Evolutionary conservation across 2,329 filamentous ascomycete genomes (phyloP).

Genomic region (Meredithiella fracta): DNA sequence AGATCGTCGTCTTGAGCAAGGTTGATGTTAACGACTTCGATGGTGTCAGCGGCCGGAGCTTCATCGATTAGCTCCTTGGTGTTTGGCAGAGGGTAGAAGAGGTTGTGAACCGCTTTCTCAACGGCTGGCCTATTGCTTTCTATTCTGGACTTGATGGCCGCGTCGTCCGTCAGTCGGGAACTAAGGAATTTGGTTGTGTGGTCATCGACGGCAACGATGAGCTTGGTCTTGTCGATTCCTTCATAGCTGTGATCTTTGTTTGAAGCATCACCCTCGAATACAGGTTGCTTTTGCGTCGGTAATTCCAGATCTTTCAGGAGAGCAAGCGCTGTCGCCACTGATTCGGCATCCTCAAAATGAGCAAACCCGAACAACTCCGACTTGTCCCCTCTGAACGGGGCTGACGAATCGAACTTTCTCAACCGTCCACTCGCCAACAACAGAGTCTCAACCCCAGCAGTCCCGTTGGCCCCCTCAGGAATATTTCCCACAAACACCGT

Average conservation of each 20-base stretch:
- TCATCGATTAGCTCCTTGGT: slow-evolving; percentile 31
- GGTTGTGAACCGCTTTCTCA: slow-evolving; percentile 47
- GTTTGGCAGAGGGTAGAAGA: slow-evolving; percentile 48
- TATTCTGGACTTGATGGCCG: slow-evolving; percentile 40
- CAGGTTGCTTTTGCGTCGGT: slow-evolving; percentile 57
- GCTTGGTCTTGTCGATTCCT: slow-evolving; percentile 49
- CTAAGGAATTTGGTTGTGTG: slow-evolving; percentile 74
- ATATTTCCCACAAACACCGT: slow-evolving; percentile 85
- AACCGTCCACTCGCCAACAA: slow-evolving; percentile 62
- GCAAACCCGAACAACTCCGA: slow-evolving; percentile 89
- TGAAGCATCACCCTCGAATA: slow-evolving; percentile 25
- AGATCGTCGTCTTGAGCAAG: slow-evolving; percentile 81
- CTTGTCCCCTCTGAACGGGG: slow-evolving; percentile 33
- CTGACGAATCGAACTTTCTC: slow-evolving; percentile 68
- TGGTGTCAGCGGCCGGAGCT: slow-evolving; percentile 48
- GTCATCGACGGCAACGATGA: slow-evolving; percentile 65
- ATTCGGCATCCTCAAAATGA: slow-evolving; percentile 83
- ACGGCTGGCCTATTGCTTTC: slow-evolving; percentile 54
- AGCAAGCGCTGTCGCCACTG: slow-evolving; percentile 69
- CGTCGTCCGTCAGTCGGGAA: slow-evolving; percentile 34
- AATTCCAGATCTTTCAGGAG: slow-evolving; percentile 69
- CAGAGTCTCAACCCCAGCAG: slow-evolving; percentile 64
- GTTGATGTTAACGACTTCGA: slow-evolving; percentile 81
- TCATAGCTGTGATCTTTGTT: slow-evolving; percentile 28
- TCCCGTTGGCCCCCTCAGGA: slow-evolving; percentile 55